Conservation (phyloP, 176 grass and related monocot genomes). For the Areca catechu region DNA sequence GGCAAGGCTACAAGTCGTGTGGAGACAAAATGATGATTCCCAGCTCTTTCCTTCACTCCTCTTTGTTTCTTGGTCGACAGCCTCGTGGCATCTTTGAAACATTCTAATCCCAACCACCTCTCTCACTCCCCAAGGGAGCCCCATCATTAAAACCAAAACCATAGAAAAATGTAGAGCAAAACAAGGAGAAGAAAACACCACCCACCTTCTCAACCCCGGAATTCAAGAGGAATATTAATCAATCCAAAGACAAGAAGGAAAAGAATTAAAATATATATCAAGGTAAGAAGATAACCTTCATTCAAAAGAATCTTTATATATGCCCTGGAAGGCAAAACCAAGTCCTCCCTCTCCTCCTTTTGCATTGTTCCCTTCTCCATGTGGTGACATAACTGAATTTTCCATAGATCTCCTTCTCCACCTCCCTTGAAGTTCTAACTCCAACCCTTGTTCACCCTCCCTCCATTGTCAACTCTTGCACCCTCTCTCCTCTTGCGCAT, state of each 20-base stretch:
- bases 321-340: too few species aligned
- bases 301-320: too few species aligned
- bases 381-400: too few species aligned
- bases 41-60: not conserved
- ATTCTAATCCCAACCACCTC: not conserved
- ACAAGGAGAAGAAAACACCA: constrained; percentile 8
- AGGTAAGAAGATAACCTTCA: constrained; percentile 25
- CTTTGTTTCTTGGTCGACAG: not conserved
- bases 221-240: constrained; percentile 26
- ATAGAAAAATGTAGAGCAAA: too few species aligned
- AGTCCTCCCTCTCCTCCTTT: too few species aligned
- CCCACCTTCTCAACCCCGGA: constrained; percentile 29
- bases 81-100: constrained; percentile 20
- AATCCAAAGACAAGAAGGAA: not conserved
- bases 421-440: too few species aligned
- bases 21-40: not conserved
- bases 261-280: constrained; percentile 10
- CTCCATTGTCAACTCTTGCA: not conserved
- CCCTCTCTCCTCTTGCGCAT: not conserved
- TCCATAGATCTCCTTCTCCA: too few species aligned
- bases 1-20: constrained; percentile 17
- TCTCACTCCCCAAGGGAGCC: not conserved
- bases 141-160: constrained; percentile 25
- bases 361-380: too few species aligned
- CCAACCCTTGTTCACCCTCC: constrained; percentile 21